Evolutionary conservation across 1,284 basidiomycete species (phyloP), one percentile per base, ranked within the genome.

Genomic region (Rhodotorula sp.): DNA sequence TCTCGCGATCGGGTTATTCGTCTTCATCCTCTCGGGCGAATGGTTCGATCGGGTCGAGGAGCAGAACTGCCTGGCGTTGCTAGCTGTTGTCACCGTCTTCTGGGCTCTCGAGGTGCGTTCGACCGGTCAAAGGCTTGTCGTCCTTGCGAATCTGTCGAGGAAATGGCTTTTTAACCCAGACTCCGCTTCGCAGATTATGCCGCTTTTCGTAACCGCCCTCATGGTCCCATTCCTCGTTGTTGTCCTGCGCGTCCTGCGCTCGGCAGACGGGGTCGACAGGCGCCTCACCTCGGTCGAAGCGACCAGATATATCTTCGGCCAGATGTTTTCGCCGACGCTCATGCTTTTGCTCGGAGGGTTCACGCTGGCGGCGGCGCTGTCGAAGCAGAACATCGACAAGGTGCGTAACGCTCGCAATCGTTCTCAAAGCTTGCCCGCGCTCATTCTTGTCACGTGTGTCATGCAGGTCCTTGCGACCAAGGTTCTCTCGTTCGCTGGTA

Each of bases 351-450:
- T 83, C n/a, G 82, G 82, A n/a, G 96, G 96, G n/a, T 97, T 99
- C 83, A 99, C 96, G 2, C 94, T 99, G 73, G 94, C 96, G 0
- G 94, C 95, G 5, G 96, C 94, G 0, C 83, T 99, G 47, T 93
- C 90, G 82, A 98, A 99, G 82, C 96, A 94, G n/a, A 91, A 90
- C 65, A 94, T 99, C 74, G 96, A 99, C 82, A 90, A 94, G 65
- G 68, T 66, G 27, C 24, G 62, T n/a, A 2, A 6, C 20, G 19
- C 13, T 20, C 5, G 29, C 20, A 11, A 1, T 36, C n/a, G 32
- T 1, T 39, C 20, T 20, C 48, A 3, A 2, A 1, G 9, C 39
- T 73, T 80, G 30, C 53, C 4, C 24, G 9, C 27, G 30, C 29
- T 51, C 29, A n/a, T 32, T 8, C 13, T 5, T 32, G n/a, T 24